Conservation (phyloP, 2,329 filamentous ascomycete genomes). For the Tolypocladium endophyticum region DNA sequence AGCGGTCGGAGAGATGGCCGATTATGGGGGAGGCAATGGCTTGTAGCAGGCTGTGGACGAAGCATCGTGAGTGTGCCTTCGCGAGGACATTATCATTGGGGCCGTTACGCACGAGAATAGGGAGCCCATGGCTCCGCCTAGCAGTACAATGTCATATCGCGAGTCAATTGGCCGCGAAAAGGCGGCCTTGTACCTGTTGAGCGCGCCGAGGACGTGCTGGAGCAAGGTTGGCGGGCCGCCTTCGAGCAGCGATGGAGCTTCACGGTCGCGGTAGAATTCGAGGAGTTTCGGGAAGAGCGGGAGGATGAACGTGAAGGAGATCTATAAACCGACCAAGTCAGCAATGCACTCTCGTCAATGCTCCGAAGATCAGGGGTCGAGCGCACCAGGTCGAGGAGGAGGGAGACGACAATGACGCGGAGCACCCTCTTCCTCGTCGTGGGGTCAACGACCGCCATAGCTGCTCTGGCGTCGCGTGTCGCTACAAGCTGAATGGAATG, state of each 20-base stretch:
- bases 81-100: background rate
- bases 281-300: constrained; percentile 91
- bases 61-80: background rate
- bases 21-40: constrained; percentile 88
- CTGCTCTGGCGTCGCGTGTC: background rate
- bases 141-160: constrained; percentile 90
- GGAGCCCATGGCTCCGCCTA: constrained; percentile 87
- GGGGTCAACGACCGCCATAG: constrained; percentile 37
- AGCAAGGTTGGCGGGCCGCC: constrained; percentile 55
- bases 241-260: constrained; percentile 41
- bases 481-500: background rate
- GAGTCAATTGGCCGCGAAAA: constrained; percentile 91
- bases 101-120: constrained; percentile 56
- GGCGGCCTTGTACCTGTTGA: constrained; percentile 90
- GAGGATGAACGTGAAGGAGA: constrained; percentile 97
- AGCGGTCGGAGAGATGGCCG: constrained; percentile 74
- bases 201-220: constrained; percentile 64
- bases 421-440: constrained; percentile 68
- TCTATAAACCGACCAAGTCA: constrained; percentile 37
- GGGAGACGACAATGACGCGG: constrained; percentile 76
- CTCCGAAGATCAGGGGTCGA: background rate
- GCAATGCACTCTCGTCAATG: background rate
- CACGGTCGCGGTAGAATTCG: constrained; percentile 87
- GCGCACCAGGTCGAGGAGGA: constrained; percentile 76
- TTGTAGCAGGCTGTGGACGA: constrained; percentile 61